phyloP scores from a whole-genome alignment of 208 protist species.

The Porcisia deanei region DNA sequence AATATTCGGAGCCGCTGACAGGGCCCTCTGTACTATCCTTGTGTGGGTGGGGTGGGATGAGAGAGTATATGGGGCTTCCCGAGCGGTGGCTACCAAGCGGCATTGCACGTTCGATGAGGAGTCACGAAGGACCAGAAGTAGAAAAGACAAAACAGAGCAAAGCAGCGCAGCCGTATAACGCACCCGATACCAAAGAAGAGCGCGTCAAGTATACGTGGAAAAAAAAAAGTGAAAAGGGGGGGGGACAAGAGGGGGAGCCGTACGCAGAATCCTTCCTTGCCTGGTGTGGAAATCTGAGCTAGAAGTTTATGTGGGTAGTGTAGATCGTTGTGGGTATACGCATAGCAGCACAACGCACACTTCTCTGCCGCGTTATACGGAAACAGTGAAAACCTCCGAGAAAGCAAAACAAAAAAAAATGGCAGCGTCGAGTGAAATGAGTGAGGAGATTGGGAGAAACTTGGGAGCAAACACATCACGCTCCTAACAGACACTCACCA shows the following conservation, averaged over 20 bases:
- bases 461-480: not conserved
- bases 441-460: not conserved
- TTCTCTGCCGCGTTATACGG: not conserved
- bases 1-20: conserved; percentile 9
- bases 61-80: conserved; percentile 6
- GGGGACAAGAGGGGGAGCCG: not conserved
- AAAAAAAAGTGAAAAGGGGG: not conserved
- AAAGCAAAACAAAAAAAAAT: not conserved
- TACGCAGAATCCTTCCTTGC: not conserved
- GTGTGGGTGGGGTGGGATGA: conserved; percentile 9
- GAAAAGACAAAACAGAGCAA: conserved; percentile 2
- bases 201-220: too few species aligned
- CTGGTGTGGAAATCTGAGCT: not conserved
- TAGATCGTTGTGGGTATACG: not conserved
- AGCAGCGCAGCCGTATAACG: not conserved
- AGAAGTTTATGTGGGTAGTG: not conserved
- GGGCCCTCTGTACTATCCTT: conserved; percentile 6
- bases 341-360: not conserved
- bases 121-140: not conserved
- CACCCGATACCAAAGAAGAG: too few species aligned
- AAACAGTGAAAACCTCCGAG: not conserved
- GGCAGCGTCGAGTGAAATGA: not conserved
- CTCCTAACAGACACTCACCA: not conserved
- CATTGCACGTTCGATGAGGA: conserved; percentile 1
- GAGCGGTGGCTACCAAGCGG: not conserved